Evolutionary conservation across 352 stramenopile genomes (phyloP).

Genomic region (Pythium utonaiense): DNA sequence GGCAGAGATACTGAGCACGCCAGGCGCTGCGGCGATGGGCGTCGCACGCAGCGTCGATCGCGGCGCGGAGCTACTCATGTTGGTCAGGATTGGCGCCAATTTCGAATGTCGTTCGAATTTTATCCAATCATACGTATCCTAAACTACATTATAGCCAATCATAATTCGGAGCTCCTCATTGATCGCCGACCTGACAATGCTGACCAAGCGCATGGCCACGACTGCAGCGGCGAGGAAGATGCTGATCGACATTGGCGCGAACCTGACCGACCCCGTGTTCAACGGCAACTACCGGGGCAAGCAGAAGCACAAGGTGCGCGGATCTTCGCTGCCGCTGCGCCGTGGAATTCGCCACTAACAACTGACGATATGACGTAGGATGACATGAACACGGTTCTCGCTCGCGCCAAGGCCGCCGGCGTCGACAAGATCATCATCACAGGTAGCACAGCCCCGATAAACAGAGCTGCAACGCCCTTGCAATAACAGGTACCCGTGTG

Average conservation of each 20-base stretch:
- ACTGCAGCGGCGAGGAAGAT: neutral
- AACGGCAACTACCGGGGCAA: constrained; percentile 79
- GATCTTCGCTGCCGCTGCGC: too few species aligned
- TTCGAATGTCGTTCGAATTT: neutral
- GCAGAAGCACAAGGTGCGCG: constrained; percentile 60
- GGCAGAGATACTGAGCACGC: neutral
- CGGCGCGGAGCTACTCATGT: neutral
- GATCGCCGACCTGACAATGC: neutral
- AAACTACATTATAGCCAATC: neutral
- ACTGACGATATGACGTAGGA: too few species aligned
- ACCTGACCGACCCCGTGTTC: constrained; percentile 87
- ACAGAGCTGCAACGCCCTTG: too few species aligned
- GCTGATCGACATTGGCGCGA: constrained; percentile 90
- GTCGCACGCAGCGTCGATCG: neutral
- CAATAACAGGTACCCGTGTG: too few species aligned
- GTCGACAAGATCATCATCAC: constrained; percentile 93
- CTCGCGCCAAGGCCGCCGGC: constrained; percentile 74
- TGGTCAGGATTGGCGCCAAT: neutral
- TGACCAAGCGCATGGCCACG: constrained; percentile 2
- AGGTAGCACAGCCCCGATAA: too few species aligned
- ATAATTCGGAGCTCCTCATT: neutral
- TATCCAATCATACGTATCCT: neutral
- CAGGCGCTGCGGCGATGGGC: neutral
- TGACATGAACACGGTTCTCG: constrained; percentile 87
- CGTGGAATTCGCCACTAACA: too few species aligned